These are phyloP conservation scores for Epichloe brachyelytri DNA, from an alignment of 2,329 filamentous ascomycete genomes.

Conservation along the genomic window DNA sequence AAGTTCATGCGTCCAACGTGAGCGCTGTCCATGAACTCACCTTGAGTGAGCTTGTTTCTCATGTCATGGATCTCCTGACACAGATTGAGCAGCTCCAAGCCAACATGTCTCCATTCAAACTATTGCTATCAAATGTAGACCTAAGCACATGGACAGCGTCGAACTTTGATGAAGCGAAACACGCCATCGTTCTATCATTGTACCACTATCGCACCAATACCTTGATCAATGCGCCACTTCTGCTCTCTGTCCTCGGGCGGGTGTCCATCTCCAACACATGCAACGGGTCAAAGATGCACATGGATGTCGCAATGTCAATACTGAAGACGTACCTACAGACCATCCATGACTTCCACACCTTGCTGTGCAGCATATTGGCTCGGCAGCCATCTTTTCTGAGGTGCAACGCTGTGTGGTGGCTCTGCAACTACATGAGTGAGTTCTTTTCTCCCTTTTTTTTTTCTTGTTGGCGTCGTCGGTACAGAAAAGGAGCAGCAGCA, in stretches of 20 bases:
- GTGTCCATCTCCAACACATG: slow-evolving; percentile 5
- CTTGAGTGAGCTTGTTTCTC: slow-evolving; percentile 7
- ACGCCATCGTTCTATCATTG: slow-evolving; percentile 7
- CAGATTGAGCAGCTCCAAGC: slow-evolving; percentile 10
- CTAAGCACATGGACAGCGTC: slow-evolving; percentile 3
- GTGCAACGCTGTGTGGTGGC: slow-evolving; percentile 18
- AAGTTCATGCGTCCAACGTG: slow-evolving; percentile 11
- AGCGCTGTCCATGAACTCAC: slow-evolving; percentile 3
- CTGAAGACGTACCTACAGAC: slow-evolving; percentile 12
- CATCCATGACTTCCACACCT: slow-evolving; percentile 9
- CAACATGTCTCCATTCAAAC: not conserved
- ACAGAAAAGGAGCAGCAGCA: too few species aligned
- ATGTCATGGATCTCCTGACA: slow-evolving; percentile 10
- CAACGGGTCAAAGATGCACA: slow-evolving; percentile 5
- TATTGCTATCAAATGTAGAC: slow-evolving; percentile 5
- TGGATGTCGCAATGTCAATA: slow-evolving; percentile 9
- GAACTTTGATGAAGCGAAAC: slow-evolving; percentile 5
- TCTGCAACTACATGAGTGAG: slow-evolving; percentile 19
- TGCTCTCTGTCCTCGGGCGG: slow-evolving; percentile 10
- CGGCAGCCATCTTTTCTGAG: slow-evolving; percentile 12
- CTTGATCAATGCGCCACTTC: slow-evolving; percentile 4
- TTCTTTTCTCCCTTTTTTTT: not conserved
- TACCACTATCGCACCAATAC: slow-evolving; percentile 6
- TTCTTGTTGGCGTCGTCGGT: not conserved
- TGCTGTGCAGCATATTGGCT: slow-evolving; percentile 10